These are phyloP conservation scores for Nectriaceae sp. DNA, from an alignment of 2,329 filamentous ascomycete species.

Conservation along the genomic window DNA sequence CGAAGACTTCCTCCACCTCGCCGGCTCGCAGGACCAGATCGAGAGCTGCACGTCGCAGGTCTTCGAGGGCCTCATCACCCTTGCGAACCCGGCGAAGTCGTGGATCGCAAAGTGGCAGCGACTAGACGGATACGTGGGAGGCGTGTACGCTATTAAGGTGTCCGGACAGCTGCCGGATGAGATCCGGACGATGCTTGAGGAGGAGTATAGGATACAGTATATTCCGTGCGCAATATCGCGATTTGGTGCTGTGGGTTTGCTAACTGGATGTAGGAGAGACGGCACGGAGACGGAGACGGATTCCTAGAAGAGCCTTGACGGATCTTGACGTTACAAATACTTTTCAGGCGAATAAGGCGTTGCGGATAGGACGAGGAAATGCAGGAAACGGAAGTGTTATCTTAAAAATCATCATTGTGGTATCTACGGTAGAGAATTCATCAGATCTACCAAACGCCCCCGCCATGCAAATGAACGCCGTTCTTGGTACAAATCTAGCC, in stretches of 20 bases:
- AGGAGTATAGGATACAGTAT: slow-evolving; percentile 65
- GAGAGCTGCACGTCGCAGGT: slow-evolving; percentile 94
- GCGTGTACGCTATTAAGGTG: slow-evolving; percentile 94
- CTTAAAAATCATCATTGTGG: slow-evolving; percentile 24
- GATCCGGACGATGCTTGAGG: slow-evolving; percentile 59
- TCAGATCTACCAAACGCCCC: neutral
- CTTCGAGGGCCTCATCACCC: slow-evolving; percentile 87
- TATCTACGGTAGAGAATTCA: slow-evolving; percentile 29
- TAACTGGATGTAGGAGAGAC: slow-evolving; percentile 48
- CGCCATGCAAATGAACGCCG: slow-evolving; percentile 12
- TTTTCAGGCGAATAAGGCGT: slow-evolving; percentile 36
- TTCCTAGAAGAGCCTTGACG: slow-evolving; percentile 28
- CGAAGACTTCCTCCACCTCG: slow-evolving; percentile 85
- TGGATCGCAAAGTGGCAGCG: slow-evolving; percentile 99
- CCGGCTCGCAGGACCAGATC: slow-evolving; percentile 76
- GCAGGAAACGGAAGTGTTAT: slow-evolving; percentile 8
- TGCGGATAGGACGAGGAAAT: slow-evolving; percentile 14
- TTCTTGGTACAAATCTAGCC: neutral
- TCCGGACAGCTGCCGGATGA: slow-evolving; percentile 76
- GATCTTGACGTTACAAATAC: slow-evolving; percentile 15
- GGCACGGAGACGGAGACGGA: slow-evolving; percentile 56
- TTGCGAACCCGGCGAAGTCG: slow-evolving; percentile 78
- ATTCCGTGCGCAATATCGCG: slow-evolving; percentile 53
- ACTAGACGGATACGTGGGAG: slow-evolving; percentile 82
- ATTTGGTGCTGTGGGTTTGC: neutral